These are phyloP conservation scores for Penicillium sp. DNA, from an alignment of 2,329 filamentous ascomycete genomes.

Conservation along the genomic window DNA sequence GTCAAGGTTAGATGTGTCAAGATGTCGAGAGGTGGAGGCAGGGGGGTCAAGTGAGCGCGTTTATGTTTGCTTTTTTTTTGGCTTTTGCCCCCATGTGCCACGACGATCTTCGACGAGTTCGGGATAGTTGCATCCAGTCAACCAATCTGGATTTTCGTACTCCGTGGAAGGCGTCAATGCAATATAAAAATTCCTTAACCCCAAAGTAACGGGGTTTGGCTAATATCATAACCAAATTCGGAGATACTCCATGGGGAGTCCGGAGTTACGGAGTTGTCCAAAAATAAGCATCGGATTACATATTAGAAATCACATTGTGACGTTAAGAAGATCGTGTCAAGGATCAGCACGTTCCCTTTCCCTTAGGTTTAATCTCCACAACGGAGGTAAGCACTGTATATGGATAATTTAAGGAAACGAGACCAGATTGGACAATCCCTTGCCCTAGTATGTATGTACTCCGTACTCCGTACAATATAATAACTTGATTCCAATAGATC, in stretches of 20 bases:
- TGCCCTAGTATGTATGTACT: not conserved
- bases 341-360: constrained; percentile 4
- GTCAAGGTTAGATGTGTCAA: constrained; percentile 2
- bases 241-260: not conserved
- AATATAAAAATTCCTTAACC: not conserved
- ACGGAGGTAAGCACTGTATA: constrained; percentile 8
- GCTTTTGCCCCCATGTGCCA: constrained; percentile 5
- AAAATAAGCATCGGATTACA: not conserved
- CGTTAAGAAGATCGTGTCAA: not conserved
- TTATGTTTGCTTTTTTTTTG: constrained; percentile 4
- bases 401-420: not conserved
- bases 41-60: constrained; percentile 2
- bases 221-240: not conserved
- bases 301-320: not conserved
- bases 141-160: not conserved
- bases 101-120: constrained; percentile 5
- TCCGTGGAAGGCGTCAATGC: not conserved
- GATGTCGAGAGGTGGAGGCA: constrained; percentile 2
- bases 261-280: not conserved
- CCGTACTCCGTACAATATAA: not conserved
- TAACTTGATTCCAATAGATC: not conserved
- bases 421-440: not conserved
- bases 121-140: not conserved
- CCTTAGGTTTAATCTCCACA: not conserved
- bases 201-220: not conserved